Percentiles rank a stretch among this genome's conserved stretches.
phyloP scores from a whole-genome alignment of 1,139 yeast species.

The Taphrina communis region DNA sequence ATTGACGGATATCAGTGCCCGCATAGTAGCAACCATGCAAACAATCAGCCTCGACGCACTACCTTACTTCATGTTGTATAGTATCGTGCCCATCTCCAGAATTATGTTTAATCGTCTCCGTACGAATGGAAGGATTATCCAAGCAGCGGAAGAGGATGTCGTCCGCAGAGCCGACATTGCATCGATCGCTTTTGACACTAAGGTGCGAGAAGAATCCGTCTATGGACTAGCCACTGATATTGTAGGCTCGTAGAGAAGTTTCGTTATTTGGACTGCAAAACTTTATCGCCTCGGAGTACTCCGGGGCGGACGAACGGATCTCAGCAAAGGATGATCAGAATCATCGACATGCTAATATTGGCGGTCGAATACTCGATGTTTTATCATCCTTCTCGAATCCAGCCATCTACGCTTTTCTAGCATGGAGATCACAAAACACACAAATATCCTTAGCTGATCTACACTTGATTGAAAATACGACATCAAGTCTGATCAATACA shows the following conservation, averaged over 20 bases:
- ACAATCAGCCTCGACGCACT: constrained; percentile 22
- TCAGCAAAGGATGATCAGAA: neutral
- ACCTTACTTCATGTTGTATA: constrained; percentile 29
- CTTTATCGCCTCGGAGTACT: constrained; percentile 6
- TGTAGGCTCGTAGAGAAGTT: constrained; percentile 26
- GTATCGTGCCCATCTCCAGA: constrained; percentile 10
- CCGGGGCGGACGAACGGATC: neutral
- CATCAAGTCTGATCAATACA: constrained; percentile 19
- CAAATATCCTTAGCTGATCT: constrained; percentile 30
- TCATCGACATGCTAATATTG: neutral
- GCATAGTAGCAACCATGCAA: constrained; percentile 14
- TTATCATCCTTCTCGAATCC: constrained; percentile 17
- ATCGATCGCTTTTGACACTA: constrained; percentile 16
- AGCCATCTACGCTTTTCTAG: constrained; percentile 22
- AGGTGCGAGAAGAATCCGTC: neutral
- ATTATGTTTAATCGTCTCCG: neutral
- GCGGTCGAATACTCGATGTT: constrained; percentile 2
- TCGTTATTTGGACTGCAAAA: constrained; percentile 13
- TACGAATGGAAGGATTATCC: neutral
- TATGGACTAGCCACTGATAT: neutral
- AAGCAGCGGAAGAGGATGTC: neutral
- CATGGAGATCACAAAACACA: constrained; percentile 14
- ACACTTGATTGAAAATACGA: constrained; percentile 34
- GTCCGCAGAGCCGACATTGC: constrained; percentile 5
- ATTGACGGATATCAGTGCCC: constrained; percentile 16